Base-by-base conservation (phyloP, 768 basidiomycete species). In the Mycena maculata region DNA sequence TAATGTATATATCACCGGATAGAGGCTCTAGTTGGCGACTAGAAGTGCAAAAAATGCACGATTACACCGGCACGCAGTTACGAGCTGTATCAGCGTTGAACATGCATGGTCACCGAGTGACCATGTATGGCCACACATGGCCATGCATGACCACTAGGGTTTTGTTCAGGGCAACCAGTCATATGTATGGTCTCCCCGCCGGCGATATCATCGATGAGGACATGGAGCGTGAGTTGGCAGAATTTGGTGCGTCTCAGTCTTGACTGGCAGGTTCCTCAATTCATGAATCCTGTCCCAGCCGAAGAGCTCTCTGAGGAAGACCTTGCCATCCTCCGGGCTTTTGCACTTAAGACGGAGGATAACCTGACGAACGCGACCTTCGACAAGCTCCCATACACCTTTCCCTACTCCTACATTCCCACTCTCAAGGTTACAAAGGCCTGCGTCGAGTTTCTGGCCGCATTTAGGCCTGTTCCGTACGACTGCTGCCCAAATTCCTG, bases 401-500 rank as follows among this genome's bases (percentile, higher is more conserved):
- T 78, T 65, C 78, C 76, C 1, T 44, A 45, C 8, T 23, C 60
- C 6, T 15, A 41, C 20, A 58, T 76, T n/a, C 68, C 66, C 0
- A 60, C 68, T 2, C 60, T 71, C 52, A 74, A 76, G 41, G 61
- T 12, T 20, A 67, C 71, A 10, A 60, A 70, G 36, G 48, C 72
- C 1, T 75, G 71, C 15, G 67, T 76, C 3, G 3, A 50, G 22
- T 7, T 4, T 10, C 49, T 65, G 16, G 68, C 79, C n/a, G 78
- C 72, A 22, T 36, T 80, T 20, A 58, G 72, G 25, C 71, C 75
- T 5, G 22, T 53, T 1, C n/a, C 33, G 7, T 77, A 77, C 60
- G 63, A 82, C 52, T 79, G 78, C 47, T 81, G 80, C 66, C 31
- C 67, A 13, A 78, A 79, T 38, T 75, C 75, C 2, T 82, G 81